phyloP scores from a whole-genome alignment of 2,329 filamentous ascomycete genomes.

The Colletotrichum lentis region DNA sequence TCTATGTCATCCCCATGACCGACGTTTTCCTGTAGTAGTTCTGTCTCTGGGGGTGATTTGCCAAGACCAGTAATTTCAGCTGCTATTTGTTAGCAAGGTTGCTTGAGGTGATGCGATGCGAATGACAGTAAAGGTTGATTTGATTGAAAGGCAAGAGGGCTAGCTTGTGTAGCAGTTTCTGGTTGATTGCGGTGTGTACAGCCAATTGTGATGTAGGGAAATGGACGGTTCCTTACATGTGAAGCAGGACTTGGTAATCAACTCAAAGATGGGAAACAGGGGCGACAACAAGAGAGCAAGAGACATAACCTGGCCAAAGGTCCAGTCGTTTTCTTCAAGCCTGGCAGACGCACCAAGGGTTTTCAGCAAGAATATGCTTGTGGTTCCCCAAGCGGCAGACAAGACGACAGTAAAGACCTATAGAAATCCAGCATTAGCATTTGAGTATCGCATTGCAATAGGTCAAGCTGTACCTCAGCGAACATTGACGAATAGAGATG shows the following conservation, averaged over 20 bases:
- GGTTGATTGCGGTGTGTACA: background rate
- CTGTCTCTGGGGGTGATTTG: background rate
- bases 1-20: background rate
- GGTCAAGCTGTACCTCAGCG: background rate
- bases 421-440: background rate
- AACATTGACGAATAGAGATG: slow-evolving; percentile 15
- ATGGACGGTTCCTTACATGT: too few species aligned
- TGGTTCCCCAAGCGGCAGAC: slow-evolving; percentile 14
- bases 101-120: too few species aligned
- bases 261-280: background rate
- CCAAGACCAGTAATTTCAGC: background rate
- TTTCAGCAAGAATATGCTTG: background rate
- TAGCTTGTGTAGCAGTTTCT: background rate
- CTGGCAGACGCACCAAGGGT: fast-evolving
- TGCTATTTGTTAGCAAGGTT: too few species aligned
- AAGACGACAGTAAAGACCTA: background rate
- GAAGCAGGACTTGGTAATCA: background rate
- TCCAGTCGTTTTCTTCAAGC: slow-evolving; percentile 3
- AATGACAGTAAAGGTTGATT: background rate
- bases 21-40: background rate
- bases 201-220: too few species aligned
- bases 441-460: background rate
- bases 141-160: background rate
- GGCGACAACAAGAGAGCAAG: background rate
- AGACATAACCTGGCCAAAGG: slow-evolving; percentile 9